Conservation (phyloP, 2,329 filamentous ascomycete species). For the Trichoderma sp. region DNA sequence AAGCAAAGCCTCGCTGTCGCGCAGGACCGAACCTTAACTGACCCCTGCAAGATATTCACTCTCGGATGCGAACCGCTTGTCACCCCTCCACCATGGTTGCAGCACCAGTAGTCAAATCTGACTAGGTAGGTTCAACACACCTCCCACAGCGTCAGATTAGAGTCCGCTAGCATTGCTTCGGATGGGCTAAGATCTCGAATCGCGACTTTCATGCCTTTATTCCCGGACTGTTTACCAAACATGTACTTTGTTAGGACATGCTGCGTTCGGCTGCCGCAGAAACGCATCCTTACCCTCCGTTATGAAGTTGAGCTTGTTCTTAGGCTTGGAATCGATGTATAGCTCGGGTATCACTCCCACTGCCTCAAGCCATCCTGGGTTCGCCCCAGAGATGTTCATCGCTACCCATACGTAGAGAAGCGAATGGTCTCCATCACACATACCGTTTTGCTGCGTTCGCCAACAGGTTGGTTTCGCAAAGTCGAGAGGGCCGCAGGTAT, state of each 20-base stretch:
- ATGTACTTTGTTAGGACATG: background rate
- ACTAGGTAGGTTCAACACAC: conserved; percentile 26
- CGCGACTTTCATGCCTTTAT: background rate
- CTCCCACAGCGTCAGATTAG: conserved; percentile 25
- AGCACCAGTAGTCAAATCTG: conserved; percentile 15
- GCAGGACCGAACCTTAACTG: conserved; percentile 24
- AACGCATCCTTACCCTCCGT: background rate
- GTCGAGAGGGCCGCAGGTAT: background rate
- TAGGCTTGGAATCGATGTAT: background rate
- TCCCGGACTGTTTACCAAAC: background rate
- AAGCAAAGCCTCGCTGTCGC: background rate
- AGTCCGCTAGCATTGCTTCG: conserved; percentile 13
- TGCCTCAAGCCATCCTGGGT: background rate
- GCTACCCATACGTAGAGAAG: background rate
- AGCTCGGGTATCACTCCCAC: background rate
- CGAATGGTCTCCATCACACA: background rate
- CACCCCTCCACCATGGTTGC: conserved; percentile 19
- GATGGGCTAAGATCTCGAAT: background rate
- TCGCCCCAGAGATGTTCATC: background rate
- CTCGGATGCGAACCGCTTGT: conserved; percentile 13
- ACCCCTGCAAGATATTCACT: conserved; percentile 7
- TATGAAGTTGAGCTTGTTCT: background rate
- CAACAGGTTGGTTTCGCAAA: conserved; percentile 11
- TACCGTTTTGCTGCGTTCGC: background rate
- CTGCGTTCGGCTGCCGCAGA: background rate